Evolutionary conservation across 2,329 filamentous ascomycete species (phyloP), one percentile per base, ranked within the genome.

Genomic region (Juglanconis sp.): DNA sequence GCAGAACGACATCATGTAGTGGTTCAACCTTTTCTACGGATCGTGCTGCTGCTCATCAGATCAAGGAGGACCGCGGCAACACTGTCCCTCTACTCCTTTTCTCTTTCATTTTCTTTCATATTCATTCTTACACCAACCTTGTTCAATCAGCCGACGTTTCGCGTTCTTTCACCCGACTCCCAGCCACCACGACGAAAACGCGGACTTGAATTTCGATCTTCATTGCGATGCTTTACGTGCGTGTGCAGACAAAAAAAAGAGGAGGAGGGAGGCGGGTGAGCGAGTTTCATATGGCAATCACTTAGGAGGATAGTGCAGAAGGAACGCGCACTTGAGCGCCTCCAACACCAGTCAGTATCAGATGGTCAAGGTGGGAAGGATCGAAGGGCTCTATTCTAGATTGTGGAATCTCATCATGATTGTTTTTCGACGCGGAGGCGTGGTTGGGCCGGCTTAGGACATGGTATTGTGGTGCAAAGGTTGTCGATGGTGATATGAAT

Each of bases 1-100:
- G n/a, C 95, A 98, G 77, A 94, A 98, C 72, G 93, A 98, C 80
- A 97, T 98, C 77, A 96, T 98, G 93, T 98, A 64, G 68, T 78
- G 15, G 2, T 40, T 34, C 71, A 62, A 31, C 32, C 34, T 11
- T 8, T 10, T 34, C 24, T 30, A 48, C 36, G 35, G 50, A 44
- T 17, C 17, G 13, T 42, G 34, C 35, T 35, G 48, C 38, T 35
- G 49, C 44, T 40, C 13, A 30, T 40, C 35, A 59, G 32, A 35
- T 38, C 24, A 36, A 46, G 30, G 30, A 31, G 31, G 36, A 38
- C 52, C 31, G 35, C 31, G 30, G 53, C 24, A 24, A 24, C 24
- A 52, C 47, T 9, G 5, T 47, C 17, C 44, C 42, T 44, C 51
- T 42, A 32, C 31, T 17, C 40, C n/a, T 36, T 55, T 47, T 24